Evolutionary conservation across 148 eudicot species (phyloP).

Genomic region (Amaranthus hypochondriacus): DNA sequence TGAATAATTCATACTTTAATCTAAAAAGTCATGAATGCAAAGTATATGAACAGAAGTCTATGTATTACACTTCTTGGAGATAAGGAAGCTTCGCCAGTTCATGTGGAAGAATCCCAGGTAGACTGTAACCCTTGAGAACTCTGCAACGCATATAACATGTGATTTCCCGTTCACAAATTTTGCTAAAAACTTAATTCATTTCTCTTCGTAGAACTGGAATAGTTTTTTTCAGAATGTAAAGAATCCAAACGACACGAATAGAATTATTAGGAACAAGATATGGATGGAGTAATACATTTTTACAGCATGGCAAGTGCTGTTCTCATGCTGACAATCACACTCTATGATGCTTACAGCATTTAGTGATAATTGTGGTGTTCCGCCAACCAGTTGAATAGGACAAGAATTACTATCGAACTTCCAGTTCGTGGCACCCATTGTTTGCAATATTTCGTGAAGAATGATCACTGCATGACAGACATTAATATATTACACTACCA

Average conservation of each 20-base stretch:
- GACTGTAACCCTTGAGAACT: slow-evolving; percentile 52
- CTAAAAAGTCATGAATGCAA: neutral
- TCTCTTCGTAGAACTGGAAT: neutral
- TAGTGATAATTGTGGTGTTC: slow-evolving; percentile 27
- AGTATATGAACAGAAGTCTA: slow-evolving; percentile 5
- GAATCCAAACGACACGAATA: neutral
- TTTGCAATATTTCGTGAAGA: slow-evolving; percentile 42
- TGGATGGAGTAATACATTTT: slow-evolving; percentile 38
- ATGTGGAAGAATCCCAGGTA: slow-evolving; percentile 63
- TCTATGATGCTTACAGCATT: slow-evolving; percentile 31
- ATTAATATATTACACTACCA: neutral
- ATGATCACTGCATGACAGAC: slow-evolving; percentile 35
- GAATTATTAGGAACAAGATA: slow-evolving; percentile 4
- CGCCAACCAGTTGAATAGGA: slow-evolving; percentile 36
- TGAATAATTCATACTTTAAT: neutral
- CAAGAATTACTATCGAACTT: slow-evolving; percentile 45
- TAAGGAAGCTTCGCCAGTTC: slow-evolving; percentile 57
- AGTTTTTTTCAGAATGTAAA: neutral
- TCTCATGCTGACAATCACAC: slow-evolving; percentile 48
- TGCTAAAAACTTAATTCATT: neutral
- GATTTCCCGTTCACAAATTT: neutral
- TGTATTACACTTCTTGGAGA: slow-evolving; percentile 46
- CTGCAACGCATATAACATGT: slow-evolving; percentile 33
- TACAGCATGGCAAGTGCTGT: slow-evolving; percentile 56
- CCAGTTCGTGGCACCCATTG: slow-evolving; percentile 61